Conservation (phyloP, 257 asterid species). For the Lithospermum erythrorhizon region DNA sequence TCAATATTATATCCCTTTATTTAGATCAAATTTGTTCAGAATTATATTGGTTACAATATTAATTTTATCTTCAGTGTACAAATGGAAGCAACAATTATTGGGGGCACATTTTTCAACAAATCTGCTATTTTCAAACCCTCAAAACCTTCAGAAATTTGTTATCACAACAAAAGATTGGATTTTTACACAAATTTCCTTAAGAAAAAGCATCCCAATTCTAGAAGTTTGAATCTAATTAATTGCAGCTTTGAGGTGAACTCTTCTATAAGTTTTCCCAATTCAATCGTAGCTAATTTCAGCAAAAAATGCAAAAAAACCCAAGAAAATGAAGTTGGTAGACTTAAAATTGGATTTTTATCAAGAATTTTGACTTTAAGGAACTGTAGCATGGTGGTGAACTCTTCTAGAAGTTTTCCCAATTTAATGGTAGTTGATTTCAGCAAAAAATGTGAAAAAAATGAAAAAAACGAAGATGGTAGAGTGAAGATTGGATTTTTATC, state of each 20-base stretch:
- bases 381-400: constrained; percentile 17
- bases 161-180: constrained; percentile 18
- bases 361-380: constrained; percentile 5
- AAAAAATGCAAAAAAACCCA: too few relatives aligned
- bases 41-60: too few relatives aligned
- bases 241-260: too few relatives aligned
- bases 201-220: constrained; percentile 4
- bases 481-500: constrained; percentile 1
- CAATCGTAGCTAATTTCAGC: too few relatives aligned
- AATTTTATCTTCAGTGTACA: constrained; percentile 4
- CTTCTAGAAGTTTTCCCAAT: constrained; percentile 16
- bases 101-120: constrained; percentile 24
- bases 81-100: constrained; percentile 54
- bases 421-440: constrained; percentile 2
- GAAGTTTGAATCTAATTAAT: too few relatives aligned
- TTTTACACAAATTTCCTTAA: constrained; percentile 21
- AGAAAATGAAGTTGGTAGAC: too few relatives aligned
- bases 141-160: constrained; percentile 18
- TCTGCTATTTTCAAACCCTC: constrained; percentile 15
- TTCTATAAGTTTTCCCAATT: too few relatives aligned
- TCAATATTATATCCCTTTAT: neutral
- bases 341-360: too few relatives aligned
- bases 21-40: neutral
- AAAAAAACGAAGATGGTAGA: constrained; percentile 12
- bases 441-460: neutral